phyloP scores from a whole-genome alignment of 345 rosid genomes.

The Arabidopsis arenosa region DNA sequence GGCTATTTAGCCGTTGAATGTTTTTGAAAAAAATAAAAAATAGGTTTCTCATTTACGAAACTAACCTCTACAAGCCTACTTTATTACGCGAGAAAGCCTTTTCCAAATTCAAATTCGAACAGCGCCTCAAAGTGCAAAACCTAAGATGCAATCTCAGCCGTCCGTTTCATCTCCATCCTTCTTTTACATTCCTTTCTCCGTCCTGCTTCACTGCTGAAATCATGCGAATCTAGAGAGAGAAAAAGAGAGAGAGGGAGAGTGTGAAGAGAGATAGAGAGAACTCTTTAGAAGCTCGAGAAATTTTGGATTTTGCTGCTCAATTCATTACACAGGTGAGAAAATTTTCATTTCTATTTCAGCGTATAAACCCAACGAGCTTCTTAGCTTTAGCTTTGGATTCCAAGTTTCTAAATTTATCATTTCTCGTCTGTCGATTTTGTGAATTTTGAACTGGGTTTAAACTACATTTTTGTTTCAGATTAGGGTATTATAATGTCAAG shows the following conservation, averaged over 20 bases:
- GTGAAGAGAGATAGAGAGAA: slow-evolving; percentile 29
- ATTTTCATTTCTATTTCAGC: neutral
- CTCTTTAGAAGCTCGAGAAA: slow-evolving; percentile 19
- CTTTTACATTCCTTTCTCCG: slow-evolving; percentile 24
- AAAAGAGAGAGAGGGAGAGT: slow-evolving; percentile 16
- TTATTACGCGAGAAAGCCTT: slow-evolving; percentile 34
- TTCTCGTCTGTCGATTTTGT: neutral
- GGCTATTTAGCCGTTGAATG: slow-evolving; percentile 21
- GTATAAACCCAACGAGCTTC: neutral
- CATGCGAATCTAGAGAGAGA: slow-evolving; percentile 40
- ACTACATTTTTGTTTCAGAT: neutral
- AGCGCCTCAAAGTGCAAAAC: slow-evolving; percentile 43
- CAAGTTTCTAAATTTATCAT: slow-evolving; percentile 4
- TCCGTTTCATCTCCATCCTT: slow-evolving; percentile 37
- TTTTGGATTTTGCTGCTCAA: slow-evolving; percentile 50
- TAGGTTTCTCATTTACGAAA: neutral
- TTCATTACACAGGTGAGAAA: slow-evolving; percentile 54
- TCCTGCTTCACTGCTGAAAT: slow-evolving; percentile 39
- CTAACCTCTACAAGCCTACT: neutral
- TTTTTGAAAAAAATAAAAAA: neutral
- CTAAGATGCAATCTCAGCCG: slow-evolving; percentile 54
- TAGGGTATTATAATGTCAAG: slow-evolving; percentile 59
- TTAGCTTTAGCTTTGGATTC: slow-evolving; percentile 8
- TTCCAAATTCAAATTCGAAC: slow-evolving; percentile 54
- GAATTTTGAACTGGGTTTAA: neutral